Conservation (phyloP, 2,329 filamentous ascomycete species). For the Ceratocystis ficicola region DNA sequence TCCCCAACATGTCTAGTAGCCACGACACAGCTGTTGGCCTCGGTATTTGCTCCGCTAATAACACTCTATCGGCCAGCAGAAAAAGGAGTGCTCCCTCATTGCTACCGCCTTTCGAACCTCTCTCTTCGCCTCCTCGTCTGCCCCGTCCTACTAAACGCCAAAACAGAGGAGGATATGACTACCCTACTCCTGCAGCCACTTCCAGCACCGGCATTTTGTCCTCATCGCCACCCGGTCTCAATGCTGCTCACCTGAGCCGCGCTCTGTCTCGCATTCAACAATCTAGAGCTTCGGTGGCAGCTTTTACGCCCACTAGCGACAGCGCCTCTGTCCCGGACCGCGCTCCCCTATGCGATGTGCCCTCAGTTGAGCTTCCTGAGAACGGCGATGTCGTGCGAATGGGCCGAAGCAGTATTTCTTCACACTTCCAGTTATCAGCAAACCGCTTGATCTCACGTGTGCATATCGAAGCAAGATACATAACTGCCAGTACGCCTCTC, state of each 20-base stretch:
- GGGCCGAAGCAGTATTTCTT: slow-evolving; percentile 88
- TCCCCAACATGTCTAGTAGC: background rate
- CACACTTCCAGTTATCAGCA: slow-evolving; percentile 85
- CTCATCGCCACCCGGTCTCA: slow-evolving; percentile 60
- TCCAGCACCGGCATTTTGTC: slow-evolving; percentile 86
- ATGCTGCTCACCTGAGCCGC: slow-evolving; percentile 28
- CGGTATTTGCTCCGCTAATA: background rate
- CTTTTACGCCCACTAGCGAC: background rate
- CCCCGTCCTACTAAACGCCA: slow-evolving; percentile 59
- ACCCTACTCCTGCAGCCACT: slow-evolving; percentile 87
- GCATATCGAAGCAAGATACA: slow-evolving; percentile 78
- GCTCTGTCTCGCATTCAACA: slow-evolving; percentile 27
- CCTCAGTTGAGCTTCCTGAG: slow-evolving; percentile 66
- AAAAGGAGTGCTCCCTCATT: slow-evolving; percentile 56
- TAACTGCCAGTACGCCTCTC: slow-evolving; percentile 53
- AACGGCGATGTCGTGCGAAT: slow-evolving; percentile 74
- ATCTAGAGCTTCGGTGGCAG: background rate
- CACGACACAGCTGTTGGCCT: background rate
- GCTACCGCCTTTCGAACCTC: slow-evolving; percentile 66
- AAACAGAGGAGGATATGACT: slow-evolving; percentile 39
- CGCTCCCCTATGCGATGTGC: slow-evolving; percentile 68
- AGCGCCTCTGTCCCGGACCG: slow-evolving; percentile 42
- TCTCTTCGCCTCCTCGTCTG: slow-evolving; percentile 64
- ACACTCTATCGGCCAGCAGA: slow-evolving; percentile 26
- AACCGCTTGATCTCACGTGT: slow-evolving; percentile 88